Evolutionary conservation across 768 basidiomycete genomes (phyloP), one percentile per base, ranked within the genome.

Genomic region (Psilocybe cyanescens): DNA sequence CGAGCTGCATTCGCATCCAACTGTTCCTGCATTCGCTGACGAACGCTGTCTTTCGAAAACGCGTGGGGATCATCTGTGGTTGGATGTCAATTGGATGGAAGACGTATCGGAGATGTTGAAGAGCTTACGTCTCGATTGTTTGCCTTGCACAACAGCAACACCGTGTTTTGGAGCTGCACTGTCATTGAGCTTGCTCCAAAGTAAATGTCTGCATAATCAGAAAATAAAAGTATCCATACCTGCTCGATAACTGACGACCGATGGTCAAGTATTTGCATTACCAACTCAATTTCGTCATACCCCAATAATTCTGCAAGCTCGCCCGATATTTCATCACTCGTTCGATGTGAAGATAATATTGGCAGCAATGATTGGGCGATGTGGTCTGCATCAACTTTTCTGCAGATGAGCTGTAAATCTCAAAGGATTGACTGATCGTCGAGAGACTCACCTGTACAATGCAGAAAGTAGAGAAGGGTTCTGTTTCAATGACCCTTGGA

Each of bases 271-370:
- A 97, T 81, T 45, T 91, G 84, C 75, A 83, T 84, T 7, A 90
- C 86, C 35, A 95, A 76, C 29, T 93, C 92, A 51, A 98, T 86
- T 16, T 90, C 84, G 53, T 97, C 92, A 71, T 89, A 93, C 2
- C 95, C 97, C 50, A 96, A 72, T 8, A 92, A 76, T 61, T 97
- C 95, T 7, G 83, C 85, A 8, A 98, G 72, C 65, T 93, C 90
- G 29, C 77, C 84, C 29, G 93, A 91, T 31, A 97, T 90, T 19
- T 84, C 86, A 31, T 95, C 92, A 64, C 90, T 81, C 4, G 78
- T 75, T 41, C 77, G 78, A 24, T 75, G 64, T 5, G 85, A 86
- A 1, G 81, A 79, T 14, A 92, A 74, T 37, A 83, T 72, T 19
- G 35, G 17, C 28, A 52, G 55, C 24, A 68, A 41, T 2, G 63